Conservation (phyloP, 2,329 filamentous ascomycete genomes). For the Ophiostoma piceae region DNA sequence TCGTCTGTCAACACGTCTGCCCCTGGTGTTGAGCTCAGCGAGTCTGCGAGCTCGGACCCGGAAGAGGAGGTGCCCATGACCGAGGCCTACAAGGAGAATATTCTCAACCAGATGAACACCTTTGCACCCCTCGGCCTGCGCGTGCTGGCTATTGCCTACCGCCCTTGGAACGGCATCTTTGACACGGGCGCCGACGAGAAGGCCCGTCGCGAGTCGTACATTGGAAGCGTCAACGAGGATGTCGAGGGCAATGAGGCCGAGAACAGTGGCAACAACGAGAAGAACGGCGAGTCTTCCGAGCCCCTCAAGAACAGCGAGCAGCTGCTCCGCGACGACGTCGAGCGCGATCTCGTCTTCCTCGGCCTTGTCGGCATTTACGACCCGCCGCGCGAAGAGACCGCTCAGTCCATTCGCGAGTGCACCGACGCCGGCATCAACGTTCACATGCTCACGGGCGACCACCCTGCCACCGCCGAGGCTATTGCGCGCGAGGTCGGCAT, state of each 20-base stretch:
- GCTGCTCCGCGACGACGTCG: constrained; percentile 52
- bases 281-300: background rate
- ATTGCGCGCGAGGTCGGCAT: constrained; percentile 78
- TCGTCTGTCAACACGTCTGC: constrained; percentile 38
- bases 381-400: constrained; percentile 76
- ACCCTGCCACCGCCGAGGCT: constrained; percentile 70
- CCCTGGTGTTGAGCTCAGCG: constrained; percentile 31
- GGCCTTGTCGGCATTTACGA: constrained; percentile 86
- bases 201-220: constrained; percentile 6
- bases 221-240: constrained; percentile 25
- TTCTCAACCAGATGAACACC: constrained; percentile 51
- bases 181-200: constrained; percentile 29
- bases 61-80: constrained; percentile 44
- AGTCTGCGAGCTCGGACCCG: constrained; percentile 25
- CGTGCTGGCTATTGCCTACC: constrained; percentile 66
- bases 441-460: constrained; percentile 81
- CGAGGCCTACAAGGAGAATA: constrained; percentile 45
- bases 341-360: constrained; percentile 64
- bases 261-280: constrained; percentile 6
- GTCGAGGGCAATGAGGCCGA: constrained; percentile 29
- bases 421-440: constrained; percentile 70
- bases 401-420: constrained; percentile 63
- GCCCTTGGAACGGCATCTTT: constrained; percentile 51
- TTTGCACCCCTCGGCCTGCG: constrained; percentile 65
- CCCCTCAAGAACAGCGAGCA: constrained; percentile 53